A percentile compares a stretch with the other conserved stretches of the same genome.
Conservation (phyloP, 1,139 yeast genomes). For the Debaryomyces udenii region DNA sequence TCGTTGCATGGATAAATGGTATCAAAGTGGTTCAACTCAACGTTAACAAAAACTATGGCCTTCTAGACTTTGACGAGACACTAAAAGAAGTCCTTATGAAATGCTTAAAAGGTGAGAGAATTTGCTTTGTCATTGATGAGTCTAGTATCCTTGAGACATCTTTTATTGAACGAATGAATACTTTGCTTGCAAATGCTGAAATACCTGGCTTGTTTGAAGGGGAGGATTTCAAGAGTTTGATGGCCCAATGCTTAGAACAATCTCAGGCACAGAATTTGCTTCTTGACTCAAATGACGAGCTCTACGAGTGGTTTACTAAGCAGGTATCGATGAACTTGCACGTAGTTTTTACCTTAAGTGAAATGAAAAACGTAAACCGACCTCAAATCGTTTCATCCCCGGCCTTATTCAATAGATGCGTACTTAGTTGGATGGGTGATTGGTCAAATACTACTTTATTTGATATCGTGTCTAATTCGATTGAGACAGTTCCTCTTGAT, state of each 20-base stretch:
- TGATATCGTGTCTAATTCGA: constrained; percentile 51
- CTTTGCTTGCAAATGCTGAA: constrained; percentile 88
- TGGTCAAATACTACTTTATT: constrained; percentile 62
- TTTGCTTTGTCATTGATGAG: constrained; percentile 82
- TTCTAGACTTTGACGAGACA: constrained; percentile 68
- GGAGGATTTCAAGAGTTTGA: constrained; percentile 60
- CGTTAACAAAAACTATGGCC: constrained; percentile 56
- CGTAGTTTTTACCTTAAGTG: constrained; percentile 77
- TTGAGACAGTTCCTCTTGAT: constrained; percentile 56
- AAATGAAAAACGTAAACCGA: constrained; percentile 43
- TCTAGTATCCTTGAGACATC: constrained; percentile 75
- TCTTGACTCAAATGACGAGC: constrained; percentile 72
- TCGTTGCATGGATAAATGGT: constrained; percentile 94
- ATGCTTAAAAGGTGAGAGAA: constrained; percentile 58
- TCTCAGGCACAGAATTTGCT: constrained; percentile 63
- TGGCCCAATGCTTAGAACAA: constrained; percentile 61
- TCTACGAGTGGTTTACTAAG: constrained; percentile 72
- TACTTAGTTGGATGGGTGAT: constrained; percentile 85
- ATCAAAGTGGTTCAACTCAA: constrained; percentile 60
- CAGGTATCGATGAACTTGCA: constrained; percentile 76
- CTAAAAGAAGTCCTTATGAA: constrained; percentile 55
- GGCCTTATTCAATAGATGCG: constrained; percentile 90
- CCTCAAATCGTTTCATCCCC: constrained; percentile 71
- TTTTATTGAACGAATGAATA: constrained; percentile 89
- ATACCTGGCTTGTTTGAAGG: constrained; percentile 88